A percentile compares a stretch with the other conserved stretches of the same genome.
Conservation (phyloP, 2,329 filamentous ascomycete genomes). For the Trichoderma pleuroti region DNA sequence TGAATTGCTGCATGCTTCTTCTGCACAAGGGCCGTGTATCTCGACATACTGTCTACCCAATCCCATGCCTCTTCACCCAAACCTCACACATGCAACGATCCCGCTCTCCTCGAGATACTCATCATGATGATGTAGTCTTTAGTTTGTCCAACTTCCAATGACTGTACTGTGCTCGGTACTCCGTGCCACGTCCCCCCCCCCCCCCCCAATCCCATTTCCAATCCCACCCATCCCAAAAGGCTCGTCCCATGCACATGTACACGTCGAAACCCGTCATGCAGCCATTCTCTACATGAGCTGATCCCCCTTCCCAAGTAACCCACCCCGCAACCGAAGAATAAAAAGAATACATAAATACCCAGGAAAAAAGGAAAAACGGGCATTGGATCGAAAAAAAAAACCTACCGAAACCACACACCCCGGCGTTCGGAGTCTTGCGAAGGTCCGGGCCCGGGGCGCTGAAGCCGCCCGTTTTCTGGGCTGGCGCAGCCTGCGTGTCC, state of each 20-base stretch:
- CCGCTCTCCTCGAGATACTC: not conserved
- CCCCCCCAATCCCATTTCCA: not conserved
- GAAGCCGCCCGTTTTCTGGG: not conserved
- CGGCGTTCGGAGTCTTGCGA: conserved; percentile 16
- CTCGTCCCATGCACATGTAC: not conserved
- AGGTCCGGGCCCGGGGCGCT: conserved; percentile 1
- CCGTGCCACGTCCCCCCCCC: not conserved
- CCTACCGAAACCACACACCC: not conserved
- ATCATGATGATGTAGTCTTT: not conserved
- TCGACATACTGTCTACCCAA: not conserved
- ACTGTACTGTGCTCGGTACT: not conserved
- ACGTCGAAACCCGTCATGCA: not conserved
- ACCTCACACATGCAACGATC: not conserved
- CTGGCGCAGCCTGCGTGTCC: not conserved
- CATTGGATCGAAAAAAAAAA: not conserved
- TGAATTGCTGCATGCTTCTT: not conserved
- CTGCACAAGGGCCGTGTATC: not conserved
- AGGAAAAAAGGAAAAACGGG: not conserved
- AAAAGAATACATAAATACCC: not conserved
- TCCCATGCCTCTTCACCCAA: not conserved
- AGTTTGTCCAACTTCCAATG: not conserved
- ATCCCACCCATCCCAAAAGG: not conserved
- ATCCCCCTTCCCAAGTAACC: not conserved
- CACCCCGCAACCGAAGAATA: not conserved
- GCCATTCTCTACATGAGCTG: not conserved